Conservation (phyloP, 2,329 filamentous ascomycete species). For the Zymoseptoria ardabiliae region DNA sequence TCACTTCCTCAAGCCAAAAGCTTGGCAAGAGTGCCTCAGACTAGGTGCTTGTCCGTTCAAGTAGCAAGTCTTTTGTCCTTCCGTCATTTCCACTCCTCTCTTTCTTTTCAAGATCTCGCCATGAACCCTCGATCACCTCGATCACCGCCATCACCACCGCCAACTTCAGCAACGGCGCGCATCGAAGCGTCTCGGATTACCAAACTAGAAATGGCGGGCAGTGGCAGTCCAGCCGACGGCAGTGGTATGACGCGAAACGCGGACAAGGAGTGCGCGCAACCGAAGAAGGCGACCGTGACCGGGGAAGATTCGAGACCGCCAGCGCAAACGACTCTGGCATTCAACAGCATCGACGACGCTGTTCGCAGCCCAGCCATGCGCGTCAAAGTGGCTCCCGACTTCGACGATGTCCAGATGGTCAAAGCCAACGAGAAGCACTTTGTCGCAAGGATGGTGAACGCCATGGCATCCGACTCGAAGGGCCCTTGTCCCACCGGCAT, state of each 20-base stretch:
- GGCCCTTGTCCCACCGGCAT: not conserved
- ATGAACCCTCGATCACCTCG: not conserved
- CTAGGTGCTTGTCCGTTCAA: not conserved
- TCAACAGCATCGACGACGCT: not conserved
- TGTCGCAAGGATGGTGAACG: not conserved
- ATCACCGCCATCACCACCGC: not conserved
- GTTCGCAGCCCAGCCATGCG: not conserved
- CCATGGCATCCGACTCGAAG: not conserved
- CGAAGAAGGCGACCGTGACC: not conserved
- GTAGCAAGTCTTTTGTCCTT: not conserved
- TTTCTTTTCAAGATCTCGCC: too few species aligned
- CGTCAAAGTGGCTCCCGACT: not conserved
- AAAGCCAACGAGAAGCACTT: not conserved
- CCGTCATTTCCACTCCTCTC: not conserved
- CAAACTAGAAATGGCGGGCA: not conserved
- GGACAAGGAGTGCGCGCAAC: not conserved
- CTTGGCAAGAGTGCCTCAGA: not conserved
- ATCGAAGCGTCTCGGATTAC: too few species aligned
- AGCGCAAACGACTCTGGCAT: not conserved
- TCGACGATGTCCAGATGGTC: not conserved
- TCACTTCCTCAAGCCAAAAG: not conserved
- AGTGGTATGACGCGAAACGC: not conserved
- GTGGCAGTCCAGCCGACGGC: not conserved
- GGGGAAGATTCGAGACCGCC: not conserved
- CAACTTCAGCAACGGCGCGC: not conserved